Conservation (phyloP, 371 early-diverging fungal species). For the Rhizopus sp. region DNA sequence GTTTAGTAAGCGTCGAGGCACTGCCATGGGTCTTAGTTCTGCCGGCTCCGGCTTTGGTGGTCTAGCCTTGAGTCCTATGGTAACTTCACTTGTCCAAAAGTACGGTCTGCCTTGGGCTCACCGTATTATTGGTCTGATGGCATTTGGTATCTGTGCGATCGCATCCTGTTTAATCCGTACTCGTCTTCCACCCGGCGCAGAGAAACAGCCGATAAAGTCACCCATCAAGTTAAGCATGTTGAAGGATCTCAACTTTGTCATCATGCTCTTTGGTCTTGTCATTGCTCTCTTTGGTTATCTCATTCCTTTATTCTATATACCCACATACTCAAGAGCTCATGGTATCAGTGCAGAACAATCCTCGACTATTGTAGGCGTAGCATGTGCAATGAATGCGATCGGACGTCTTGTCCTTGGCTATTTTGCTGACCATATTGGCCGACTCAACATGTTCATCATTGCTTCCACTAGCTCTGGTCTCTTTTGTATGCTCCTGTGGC, state of each 20-base stretch:
- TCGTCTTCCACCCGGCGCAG: constrained; percentile 27
- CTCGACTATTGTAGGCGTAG: constrained; percentile 32
- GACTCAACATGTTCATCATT: constrained; percentile 42
- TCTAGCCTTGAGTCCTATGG: constrained; percentile 44
- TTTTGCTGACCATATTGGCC: constrained; percentile 65
- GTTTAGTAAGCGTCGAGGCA: constrained; percentile 57
- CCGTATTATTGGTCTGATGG: constrained; percentile 41
- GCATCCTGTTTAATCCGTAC: constrained; percentile 34
- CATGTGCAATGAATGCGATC: constrained; percentile 50
- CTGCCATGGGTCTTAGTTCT: constrained; percentile 71
- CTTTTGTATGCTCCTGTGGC: constrained; percentile 56
- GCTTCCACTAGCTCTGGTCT: constrained; percentile 33
- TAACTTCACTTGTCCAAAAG: constrained; percentile 40
- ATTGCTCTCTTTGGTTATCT: constrained; percentile 39
- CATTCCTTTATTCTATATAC: constrained; percentile 37
- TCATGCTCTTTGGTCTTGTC: constrained; percentile 36
- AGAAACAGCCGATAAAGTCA: constrained; percentile 19
- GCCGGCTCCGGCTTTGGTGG: constrained; percentile 82
- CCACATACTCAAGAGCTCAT: constrained; percentile 31
- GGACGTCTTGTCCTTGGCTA: constrained; percentile 70
- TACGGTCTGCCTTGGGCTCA: constrained; percentile 40
- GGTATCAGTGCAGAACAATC: constrained; percentile 24
- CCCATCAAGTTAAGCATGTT: constrained; percentile 32
- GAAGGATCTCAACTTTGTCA: constrained; percentile 26
- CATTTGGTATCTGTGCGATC: constrained; percentile 35